These are phyloP conservation scores for Pyricularia pennisetigena DNA, from an alignment of 2,329 filamentous ascomycete species.

Conservation along the genomic window DNA sequence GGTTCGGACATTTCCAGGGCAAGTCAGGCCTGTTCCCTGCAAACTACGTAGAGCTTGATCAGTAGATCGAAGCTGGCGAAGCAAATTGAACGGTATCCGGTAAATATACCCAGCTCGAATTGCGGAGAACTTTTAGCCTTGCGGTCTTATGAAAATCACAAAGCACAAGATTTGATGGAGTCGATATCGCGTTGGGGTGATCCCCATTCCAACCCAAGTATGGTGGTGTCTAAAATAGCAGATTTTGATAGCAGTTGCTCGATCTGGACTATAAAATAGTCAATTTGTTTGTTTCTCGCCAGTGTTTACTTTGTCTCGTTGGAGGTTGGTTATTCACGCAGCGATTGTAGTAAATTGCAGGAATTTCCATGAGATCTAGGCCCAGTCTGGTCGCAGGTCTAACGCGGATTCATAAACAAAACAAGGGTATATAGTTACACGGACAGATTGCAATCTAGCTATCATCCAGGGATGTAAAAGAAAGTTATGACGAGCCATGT, in stretches of 20 bases:
- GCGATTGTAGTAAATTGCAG: background rate
- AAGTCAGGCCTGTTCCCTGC: slow-evolving; percentile 74
- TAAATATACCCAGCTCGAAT: background rate
- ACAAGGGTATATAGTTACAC: background rate
- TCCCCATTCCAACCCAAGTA: background rate
- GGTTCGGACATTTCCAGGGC: slow-evolving; percentile 80
- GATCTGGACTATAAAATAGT: background rate
- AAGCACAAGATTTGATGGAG: background rate
- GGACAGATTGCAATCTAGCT: background rate
- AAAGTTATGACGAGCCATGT: background rate
- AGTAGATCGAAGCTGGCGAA: slow-evolving; percentile 5
- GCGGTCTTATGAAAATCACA: background rate
- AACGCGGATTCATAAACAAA: background rate
- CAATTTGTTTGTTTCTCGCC: background rate
- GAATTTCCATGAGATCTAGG: background rate
- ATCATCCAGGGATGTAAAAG: background rate
- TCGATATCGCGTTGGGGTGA: background rate
- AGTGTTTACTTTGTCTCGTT: background rate
- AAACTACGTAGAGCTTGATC: slow-evolving; percentile 56
- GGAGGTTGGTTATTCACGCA: background rate
- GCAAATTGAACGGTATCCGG: background rate
- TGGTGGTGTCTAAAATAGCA: background rate
- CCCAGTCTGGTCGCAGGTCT: background rate
- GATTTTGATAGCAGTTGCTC: background rate
- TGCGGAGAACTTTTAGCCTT: background rate